phyloP scores from a whole-genome alignment of 257 asterid species.

The Rhazya stricta region DNA sequence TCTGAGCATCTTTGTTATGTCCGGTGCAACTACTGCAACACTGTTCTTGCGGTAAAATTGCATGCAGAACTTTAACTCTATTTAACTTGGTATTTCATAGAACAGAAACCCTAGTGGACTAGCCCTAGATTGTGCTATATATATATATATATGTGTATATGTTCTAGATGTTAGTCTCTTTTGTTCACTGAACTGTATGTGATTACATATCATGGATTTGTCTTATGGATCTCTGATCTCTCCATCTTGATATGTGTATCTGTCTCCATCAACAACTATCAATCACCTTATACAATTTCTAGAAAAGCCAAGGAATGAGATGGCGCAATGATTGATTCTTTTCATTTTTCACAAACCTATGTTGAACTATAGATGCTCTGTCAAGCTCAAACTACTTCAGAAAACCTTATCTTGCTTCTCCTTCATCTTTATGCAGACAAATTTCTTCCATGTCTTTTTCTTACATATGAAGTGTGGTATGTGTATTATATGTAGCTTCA shows the following conservation, averaged over 20 bases:
- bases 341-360: neutral
- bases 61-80: slow-evolving; percentile 5
- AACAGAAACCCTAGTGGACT: neutral
- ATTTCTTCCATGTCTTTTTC: neutral
- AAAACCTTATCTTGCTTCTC: neutral
- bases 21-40: slow-evolving; percentile 91
- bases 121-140: neutral
- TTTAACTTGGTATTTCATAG: neutral
- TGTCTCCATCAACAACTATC: slow-evolving; percentile 4
- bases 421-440: neutral
- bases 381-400: neutral
- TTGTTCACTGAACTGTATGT: neutral
- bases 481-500: no score
- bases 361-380: neutral
- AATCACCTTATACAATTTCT: slow-evolving; percentile 1
- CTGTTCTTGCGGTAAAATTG: slow-evolving; percentile 75
- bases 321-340: neutral
- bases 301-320: slow-evolving; percentile 12
- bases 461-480: neutral
- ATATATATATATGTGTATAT: no score
- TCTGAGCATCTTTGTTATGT: slow-evolving; percentile 92
- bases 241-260: neutral
- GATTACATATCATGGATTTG: neutral
- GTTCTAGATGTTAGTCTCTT: neutral
- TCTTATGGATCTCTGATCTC: no score